Conservation (phyloP, 371 early-diverging fungal genomes). For the Choanephora cucurbitarum region DNA sequence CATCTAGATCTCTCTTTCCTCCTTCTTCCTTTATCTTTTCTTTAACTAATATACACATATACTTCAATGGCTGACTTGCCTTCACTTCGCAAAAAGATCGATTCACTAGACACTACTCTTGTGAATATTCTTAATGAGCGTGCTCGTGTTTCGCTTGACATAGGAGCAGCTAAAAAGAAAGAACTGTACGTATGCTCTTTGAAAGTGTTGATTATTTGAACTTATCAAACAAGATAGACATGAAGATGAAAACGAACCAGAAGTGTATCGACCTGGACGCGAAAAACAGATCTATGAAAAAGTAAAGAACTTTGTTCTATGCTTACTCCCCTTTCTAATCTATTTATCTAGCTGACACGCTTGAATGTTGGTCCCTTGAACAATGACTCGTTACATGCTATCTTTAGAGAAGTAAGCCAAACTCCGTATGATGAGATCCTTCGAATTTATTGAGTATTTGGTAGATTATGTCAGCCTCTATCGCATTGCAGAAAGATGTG, state of each 20-base stretch:
- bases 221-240: slow-evolving; percentile 10
- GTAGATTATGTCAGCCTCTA: slow-evolving; percentile 89
- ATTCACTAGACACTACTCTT: slow-evolving; percentile 76
- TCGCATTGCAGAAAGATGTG: slow-evolving; percentile 81
- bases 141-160: slow-evolving; percentile 83
- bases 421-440: not conserved
- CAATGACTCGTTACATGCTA: slow-evolving; percentile 74
- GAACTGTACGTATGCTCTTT: slow-evolving; percentile 4
- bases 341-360: slow-evolving; percentile 52
- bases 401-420: slow-evolving; percentile 73
- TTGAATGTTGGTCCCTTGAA: slow-evolving; percentile 84
- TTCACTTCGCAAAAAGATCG: slow-evolving; percentile 68
- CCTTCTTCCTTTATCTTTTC: slow-evolving; percentile 1
- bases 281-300: slow-evolving; percentile 69
- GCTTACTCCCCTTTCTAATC: too few species aligned
- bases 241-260: slow-evolving; percentile 40
- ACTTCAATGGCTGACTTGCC: slow-evolving; percentile 51
- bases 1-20: not conserved
- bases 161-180: slow-evolving; percentile 73
- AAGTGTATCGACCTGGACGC: slow-evolving; percentile 68
- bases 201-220: not conserved
- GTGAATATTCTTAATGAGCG: slow-evolving; percentile 84
- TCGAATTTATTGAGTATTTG: too few species aligned
- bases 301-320: slow-evolving; percentile 45
- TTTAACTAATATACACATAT: not conserved